Conservation (phyloP, 2,329 filamentous ascomycete species). For the Fusarium veterinarium region DNA sequence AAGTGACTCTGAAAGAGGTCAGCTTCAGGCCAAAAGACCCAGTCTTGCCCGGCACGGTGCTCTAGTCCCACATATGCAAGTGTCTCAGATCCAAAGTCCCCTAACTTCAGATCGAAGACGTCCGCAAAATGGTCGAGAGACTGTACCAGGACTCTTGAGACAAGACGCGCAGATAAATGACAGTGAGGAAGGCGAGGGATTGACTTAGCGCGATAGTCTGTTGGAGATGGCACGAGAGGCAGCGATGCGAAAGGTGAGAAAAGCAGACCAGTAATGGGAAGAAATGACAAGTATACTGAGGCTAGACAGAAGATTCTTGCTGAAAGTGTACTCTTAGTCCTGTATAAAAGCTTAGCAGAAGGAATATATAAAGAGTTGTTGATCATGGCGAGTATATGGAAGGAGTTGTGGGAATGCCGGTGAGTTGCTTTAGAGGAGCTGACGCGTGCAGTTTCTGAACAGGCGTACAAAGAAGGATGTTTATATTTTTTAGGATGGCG, state of each 20-base stretch:
- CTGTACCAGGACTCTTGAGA: not conserved
- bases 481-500: accelerated
- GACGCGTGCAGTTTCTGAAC: accelerated
- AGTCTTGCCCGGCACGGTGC: accelerated
- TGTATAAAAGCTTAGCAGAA: accelerated
- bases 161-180: not conserved
- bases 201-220: accelerated
- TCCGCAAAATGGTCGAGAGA: not conserved
- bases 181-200: accelerated
- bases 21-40: not conserved
- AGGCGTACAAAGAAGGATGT: not conserved
- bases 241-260: not conserved
- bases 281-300: accelerated
- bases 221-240: not conserved
- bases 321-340: accelerated
- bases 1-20: no score
- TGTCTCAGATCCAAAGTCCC: no score
- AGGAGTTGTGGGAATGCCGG: accelerated
- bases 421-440: not conserved
- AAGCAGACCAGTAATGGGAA: accelerated
- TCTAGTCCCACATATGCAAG: not conserved
- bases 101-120: no score
- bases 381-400: accelerated
- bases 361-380: accelerated
- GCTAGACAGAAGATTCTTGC: not conserved